Conservation (phyloP, 306 rosid genomes). For the Prosopis cineraria region DNA sequence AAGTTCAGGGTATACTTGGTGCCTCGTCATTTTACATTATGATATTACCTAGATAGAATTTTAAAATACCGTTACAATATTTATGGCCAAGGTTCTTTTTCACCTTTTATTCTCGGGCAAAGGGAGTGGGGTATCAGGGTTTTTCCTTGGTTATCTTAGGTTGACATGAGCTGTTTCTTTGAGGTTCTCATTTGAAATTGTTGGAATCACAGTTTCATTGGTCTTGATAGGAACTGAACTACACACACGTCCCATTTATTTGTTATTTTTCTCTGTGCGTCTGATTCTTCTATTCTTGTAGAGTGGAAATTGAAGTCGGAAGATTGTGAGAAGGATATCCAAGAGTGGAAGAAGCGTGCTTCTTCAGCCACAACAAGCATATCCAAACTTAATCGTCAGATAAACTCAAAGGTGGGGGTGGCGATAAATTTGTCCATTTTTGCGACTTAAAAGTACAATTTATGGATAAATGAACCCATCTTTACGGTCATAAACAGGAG, state of each 20-base stretch:
- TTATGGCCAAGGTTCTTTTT: not conserved
- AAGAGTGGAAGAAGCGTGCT: conserved; percentile 90
- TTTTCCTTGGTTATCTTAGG: conserved; percentile 27
- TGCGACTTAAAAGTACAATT: conserved; percentile 28
- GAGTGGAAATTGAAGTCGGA: conserved; percentile 96
- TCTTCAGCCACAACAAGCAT: conserved; percentile 84
- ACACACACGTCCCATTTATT: conserved; percentile 8
- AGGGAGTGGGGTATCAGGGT: not conserved
- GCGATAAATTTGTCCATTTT: conserved; percentile 9
- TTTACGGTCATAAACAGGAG: conserved; percentile 62
- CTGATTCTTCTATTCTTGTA: conserved; percentile 35
- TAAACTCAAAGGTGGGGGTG: conserved; percentile 75
- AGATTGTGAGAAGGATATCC: conserved; percentile 91
- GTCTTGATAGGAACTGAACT: conserved; percentile 7
- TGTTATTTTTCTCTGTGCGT: conserved; percentile 6
- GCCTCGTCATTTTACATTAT: not conserved
- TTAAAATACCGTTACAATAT: not conserved
- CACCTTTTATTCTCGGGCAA: not conserved
- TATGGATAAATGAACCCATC: conserved; percentile 27
- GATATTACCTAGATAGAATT: conserved; percentile 18
- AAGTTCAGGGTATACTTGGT: conserved; percentile 65
- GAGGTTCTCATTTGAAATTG: conserved; percentile 20
- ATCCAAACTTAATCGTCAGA: conserved; percentile 86
- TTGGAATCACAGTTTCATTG: conserved; percentile 8
- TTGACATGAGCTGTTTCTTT: not conserved